Evolutionary conservation across 2,329 filamentous ascomycete genomes (phyloP).

Genomic region (Sodiomyces alkalinus): DNA sequence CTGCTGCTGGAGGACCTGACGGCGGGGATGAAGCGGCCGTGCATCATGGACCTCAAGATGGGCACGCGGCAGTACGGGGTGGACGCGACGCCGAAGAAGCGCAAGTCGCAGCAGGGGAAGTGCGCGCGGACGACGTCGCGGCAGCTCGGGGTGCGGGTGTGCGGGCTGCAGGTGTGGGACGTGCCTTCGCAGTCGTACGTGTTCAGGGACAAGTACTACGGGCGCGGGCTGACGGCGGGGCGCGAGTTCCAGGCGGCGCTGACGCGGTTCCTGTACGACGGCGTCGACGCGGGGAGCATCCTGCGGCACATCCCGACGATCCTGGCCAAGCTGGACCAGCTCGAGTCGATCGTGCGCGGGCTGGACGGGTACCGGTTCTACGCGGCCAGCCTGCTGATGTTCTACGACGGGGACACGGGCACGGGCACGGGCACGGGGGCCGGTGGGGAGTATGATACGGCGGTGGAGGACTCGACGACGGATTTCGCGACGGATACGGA

Average conservation of each 20-base stretch:
- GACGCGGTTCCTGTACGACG: constrained; percentile 82
- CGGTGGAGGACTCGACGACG: constrained; percentile 40
- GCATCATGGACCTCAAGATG: constrained; percentile 98
- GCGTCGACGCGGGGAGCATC: constrained; percentile 65
- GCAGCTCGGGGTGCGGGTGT: constrained; percentile 82
- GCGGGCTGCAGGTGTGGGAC: constrained; percentile 94
- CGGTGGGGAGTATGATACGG: constrained; percentile 29
- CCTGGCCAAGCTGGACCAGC: constrained; percentile 63
- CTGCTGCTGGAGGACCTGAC: constrained; percentile 88
- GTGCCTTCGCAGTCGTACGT: constrained; percentile 66
- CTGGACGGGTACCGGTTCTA: constrained; percentile 87
- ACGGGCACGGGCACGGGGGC: constrained; percentile 21
- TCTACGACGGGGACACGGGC: constrained; percentile 72
- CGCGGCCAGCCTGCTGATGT: constrained; percentile 83
- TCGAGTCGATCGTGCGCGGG: constrained; percentile 70
- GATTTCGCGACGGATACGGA: constrained; percentile 44
- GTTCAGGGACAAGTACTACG: constrained; percentile 98
- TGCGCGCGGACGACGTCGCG: constrained; percentile 85
- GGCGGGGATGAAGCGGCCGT: constrained; percentile 88
- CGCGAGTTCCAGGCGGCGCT: constrained; percentile 79
- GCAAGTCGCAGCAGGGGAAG: constrained; percentile 82
- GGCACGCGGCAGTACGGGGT: constrained; percentile 93
- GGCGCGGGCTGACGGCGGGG: constrained; percentile 74
- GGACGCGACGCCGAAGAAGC: constrained; percentile 82
- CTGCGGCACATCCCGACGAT: constrained; percentile 78